phyloP scores from a whole-genome alignment of 2,329 filamentous ascomycete species.

The Fusarium sp. region DNA sequence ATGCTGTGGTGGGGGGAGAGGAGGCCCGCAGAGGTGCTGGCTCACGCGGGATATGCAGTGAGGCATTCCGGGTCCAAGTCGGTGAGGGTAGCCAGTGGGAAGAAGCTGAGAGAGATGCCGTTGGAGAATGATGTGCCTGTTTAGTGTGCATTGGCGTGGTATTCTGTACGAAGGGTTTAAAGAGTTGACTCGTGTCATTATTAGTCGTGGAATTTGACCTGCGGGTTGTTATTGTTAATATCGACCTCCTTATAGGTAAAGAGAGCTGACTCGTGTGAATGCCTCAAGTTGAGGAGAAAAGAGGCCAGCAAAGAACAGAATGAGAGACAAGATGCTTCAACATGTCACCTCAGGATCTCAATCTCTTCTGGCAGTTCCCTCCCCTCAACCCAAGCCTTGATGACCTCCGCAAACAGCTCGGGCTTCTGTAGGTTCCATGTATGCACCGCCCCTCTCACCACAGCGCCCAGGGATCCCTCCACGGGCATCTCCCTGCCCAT shows the following conservation, averaged over 20 bases:
- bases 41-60: background rate
- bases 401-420: conserved; percentile 48
- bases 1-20: background rate
- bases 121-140: conserved; percentile 5
- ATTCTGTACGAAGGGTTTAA: background rate
- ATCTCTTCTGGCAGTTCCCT: conserved; percentile 41
- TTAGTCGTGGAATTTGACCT: conserved; percentile 1
- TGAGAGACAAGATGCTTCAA: too few species aligned
- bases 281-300: background rate
- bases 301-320: background rate
- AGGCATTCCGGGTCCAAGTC: background rate
- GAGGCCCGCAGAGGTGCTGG: background rate
- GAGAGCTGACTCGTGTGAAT: background rate
- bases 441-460: conserved; percentile 50
- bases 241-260: conserved; percentile 12
- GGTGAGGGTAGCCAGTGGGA: conserved; percentile 2
- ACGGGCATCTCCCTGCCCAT: conserved; percentile 42
- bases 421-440: conserved; percentile 54
- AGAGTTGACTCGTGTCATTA: background rate
- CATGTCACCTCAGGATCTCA: conserved; percentile 30
- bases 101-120: background rate
- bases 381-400: conserved; percentile 49
- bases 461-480: conserved; percentile 42
- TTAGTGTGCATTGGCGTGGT: conserved; percentile 9
- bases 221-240: conserved; percentile 12